Evolutionary conservation across 1,139 yeast species (phyloP).

Genomic region (Taphrina betulina): DNA sequence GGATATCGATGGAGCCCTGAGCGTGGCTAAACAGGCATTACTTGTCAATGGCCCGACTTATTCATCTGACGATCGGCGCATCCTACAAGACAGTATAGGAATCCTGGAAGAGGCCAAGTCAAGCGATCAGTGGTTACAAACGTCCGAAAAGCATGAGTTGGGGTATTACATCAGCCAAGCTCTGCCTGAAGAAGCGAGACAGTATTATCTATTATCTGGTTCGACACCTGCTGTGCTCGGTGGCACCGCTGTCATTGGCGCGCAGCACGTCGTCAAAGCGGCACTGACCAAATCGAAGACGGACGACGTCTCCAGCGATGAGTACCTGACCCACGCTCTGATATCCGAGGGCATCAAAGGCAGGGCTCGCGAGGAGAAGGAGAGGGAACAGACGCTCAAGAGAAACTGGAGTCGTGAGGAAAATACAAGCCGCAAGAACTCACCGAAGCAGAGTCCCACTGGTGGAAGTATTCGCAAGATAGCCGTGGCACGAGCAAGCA

Average conservation of each 20-base stretch:
- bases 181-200: constrained; percentile 1
- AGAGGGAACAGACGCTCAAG: not conserved
- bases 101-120: constrained; percentile 53
- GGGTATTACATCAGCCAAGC: constrained; percentile 42
- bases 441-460: not conserved
- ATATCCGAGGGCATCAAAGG: constrained; percentile 7
- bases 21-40: constrained; percentile 53
- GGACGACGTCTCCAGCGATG: constrained; percentile 8
- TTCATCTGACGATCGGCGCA: constrained; percentile 45
- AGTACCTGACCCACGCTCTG: constrained; percentile 6
- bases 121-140: constrained; percentile 58
- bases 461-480: not conserved
- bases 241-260: constrained; percentile 16
- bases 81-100: constrained; percentile 50
- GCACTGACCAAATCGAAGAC: not conserved
- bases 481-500: not conserved
- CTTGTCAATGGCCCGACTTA: constrained; percentile 45
- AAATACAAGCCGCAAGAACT: not conserved
- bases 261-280: constrained; percentile 7
- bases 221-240: not conserved
- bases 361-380: not conserved
- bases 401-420: not conserved
- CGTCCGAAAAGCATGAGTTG: constrained; percentile 63
- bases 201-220: constrained; percentile 36
- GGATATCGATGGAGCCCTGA: constrained; percentile 46